Evolutionary conservation across 1,139 yeast species (phyloP), one percentile per base, ranked within the genome.

Genomic region (Hyphopichia burtonii): DNA sequence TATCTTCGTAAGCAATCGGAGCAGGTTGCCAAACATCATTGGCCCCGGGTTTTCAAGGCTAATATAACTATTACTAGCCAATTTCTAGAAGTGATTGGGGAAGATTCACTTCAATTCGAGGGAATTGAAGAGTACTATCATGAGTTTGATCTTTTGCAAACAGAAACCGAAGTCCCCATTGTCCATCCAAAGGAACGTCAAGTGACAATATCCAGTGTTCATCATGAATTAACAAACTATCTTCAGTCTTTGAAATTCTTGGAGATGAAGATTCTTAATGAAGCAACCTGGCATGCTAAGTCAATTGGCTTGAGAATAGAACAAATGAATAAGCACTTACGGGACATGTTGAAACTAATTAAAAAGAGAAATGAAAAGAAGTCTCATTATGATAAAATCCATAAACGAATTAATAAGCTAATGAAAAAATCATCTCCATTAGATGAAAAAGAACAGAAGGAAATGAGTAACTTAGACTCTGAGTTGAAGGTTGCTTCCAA

Each of bases 291-390:
- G 1, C 63, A 63, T 43, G 54, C 59, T 27, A 65, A 63, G 22
- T 56, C 64, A 6, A 56, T 73, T 36, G 57, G 59, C 22, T 45
- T 56, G 1, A 59, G 71, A 46, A 59, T 74, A 23, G 55, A 63
- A 34, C 73, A 67, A 36, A 72, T 78, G 77, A 59, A 57, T 31
- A 56, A 54, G 2, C 61, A 68, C 39, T 53, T 78, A 41, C 65
- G 67, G 22, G 63, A 61, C 7, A 54, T 68, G 2, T 53, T 70
- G 44, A 73, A 71, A 48, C 52, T 77, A 32, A 61, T 78, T 28
- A 68, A 68, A 25, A 74, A 74, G 49, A 59, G 83, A 41, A 63
- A 66, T 43, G 70, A 68, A 44, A 66, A 71, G 53, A 69, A 76
- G 50, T 59, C 61, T 16, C 73, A 73, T 40, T 67, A 63, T 42